phyloP scores from a whole-genome alignment of 768 basidiomycete species.

The Hemileccinum rubropunctum region DNA sequence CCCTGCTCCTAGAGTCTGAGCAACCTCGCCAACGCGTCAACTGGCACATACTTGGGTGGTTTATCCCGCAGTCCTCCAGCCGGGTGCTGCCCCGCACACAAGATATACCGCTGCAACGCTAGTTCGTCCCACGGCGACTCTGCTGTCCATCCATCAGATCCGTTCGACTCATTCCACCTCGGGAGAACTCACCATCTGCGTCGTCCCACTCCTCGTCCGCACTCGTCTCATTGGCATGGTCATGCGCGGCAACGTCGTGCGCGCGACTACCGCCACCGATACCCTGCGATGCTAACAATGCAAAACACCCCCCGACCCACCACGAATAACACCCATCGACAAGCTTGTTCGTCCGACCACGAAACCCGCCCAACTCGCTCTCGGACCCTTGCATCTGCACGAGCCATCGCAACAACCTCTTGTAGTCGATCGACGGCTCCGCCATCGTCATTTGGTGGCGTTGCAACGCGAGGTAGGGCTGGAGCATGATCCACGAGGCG shows the following conservation, averaged over 20 bases:
- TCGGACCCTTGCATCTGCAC: slow-evolving; percentile 81
- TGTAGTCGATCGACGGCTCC: slow-evolving; percentile 51
- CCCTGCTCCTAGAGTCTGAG: slow-evolving; percentile 37
- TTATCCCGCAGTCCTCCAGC: slow-evolving; percentile 92
- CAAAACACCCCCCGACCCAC: slow-evolving; percentile 95
- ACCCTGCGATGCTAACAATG: slow-evolving; percentile 63
- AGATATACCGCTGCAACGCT: slow-evolving; percentile 84
- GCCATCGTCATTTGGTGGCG: no score
- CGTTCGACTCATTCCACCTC: no score
- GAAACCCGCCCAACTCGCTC: slow-evolving; percentile 88
- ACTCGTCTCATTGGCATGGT: slow-evolving; percentile 3
- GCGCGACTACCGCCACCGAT: slow-evolving; percentile 30
- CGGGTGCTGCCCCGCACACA: slow-evolving; percentile 82
- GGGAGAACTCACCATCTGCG: slow-evolving; percentile 50
- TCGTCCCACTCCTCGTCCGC: slow-evolving; percentile 62
- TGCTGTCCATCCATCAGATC: slow-evolving; percentile 1
- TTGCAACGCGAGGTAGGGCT: slow-evolving; percentile 43
- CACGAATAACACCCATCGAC: slow-evolving; percentile 99
- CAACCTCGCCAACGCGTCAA: no score
- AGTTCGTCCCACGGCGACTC: slow-evolving; percentile 55
- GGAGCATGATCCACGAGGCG: slow-evolving; percentile 78
- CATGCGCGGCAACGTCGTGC: not conserved
- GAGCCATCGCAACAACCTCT: slow-evolving; percentile 72
- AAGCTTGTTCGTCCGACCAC: slow-evolving; percentile 94
- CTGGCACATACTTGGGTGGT: slow-evolving; percentile 71